Evolutionary conservation across 2,329 filamentous ascomycete species (phyloP).

Genomic region (Botrytis fragariae): DNA sequence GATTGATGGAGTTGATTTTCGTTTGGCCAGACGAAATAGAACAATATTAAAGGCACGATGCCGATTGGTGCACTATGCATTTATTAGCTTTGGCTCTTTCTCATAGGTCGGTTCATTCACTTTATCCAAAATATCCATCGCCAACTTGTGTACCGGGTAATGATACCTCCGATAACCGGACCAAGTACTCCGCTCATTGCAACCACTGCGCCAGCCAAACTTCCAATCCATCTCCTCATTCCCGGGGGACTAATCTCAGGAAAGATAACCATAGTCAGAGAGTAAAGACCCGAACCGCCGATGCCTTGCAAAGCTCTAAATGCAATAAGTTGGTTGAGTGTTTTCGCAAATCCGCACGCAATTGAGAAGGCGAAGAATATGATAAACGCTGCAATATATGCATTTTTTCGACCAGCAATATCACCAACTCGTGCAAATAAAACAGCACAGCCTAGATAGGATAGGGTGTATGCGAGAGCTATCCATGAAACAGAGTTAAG

Average conservation of each 20-base stretch:
- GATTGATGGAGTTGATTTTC: constrained; percentile 40
- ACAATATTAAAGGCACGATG: constrained; percentile 45
- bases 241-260: constrained; percentile 48
- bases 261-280: constrained; percentile 36
- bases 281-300: constrained; percentile 42
- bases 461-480: constrained; percentile 51
- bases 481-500: constrained; percentile 52
- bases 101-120: neutral
- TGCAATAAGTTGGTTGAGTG: constrained; percentile 42
- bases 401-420: constrained; percentile 20
- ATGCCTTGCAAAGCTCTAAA: constrained; percentile 37
- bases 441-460: constrained; percentile 48
- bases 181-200: constrained; percentile 29
- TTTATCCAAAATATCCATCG: constrained; percentile 23
- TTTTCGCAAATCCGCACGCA: constrained; percentile 50
- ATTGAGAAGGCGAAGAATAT: constrained; percentile 58
- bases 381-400: constrained; percentile 41
- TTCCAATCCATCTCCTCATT: constrained; percentile 45
- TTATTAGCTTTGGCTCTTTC: neutral
- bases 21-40: constrained; percentile 52
- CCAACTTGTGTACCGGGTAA: constrained; percentile 29
- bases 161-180: constrained; percentile 31
- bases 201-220: constrained; percentile 46
- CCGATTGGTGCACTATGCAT: constrained; percentile 50
- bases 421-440: constrained; percentile 50